phyloP scores from a whole-genome alignment of 768 basidiomycete species.

The Amanita muscaria region DNA sequence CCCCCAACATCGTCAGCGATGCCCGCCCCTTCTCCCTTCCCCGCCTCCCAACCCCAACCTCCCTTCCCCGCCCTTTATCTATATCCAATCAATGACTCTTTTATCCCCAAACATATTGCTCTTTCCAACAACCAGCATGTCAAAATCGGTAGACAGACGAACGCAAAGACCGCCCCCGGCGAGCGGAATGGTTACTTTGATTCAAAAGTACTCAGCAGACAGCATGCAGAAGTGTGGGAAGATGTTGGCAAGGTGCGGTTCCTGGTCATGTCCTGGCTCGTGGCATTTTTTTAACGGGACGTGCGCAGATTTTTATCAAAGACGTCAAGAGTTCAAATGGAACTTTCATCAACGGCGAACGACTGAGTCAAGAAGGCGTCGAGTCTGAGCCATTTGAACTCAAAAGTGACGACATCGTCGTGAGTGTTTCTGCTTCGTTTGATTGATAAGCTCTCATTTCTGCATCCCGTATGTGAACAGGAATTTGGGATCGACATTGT shows the following conservation, averaged over 20 bases:
- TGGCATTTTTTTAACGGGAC: slow-evolving; percentile 9
- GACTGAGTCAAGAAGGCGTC: slow-evolving; percentile 80
- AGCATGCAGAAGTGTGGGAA: slow-evolving; percentile 99
- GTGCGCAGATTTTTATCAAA: slow-evolving; percentile 83
- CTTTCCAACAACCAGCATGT: slow-evolving; percentile 58
- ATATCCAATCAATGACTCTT: slow-evolving; percentile 91
- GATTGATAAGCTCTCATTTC: too few species aligned
- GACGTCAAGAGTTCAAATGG: slow-evolving; percentile 98
- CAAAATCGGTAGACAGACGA: slow-evolving; percentile 94
- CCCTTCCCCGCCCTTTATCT: slow-evolving; percentile 50
- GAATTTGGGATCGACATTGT: slow-evolving; percentile 99
- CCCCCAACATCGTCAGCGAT: slow-evolving; percentile 15
- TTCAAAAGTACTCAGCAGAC: slow-evolving; percentile 84
- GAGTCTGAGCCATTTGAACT: slow-evolving; percentile 92
- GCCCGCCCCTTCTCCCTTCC: slow-evolving; percentile 19
- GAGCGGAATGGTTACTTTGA: slow-evolving; percentile 97
- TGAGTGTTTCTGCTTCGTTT: too few species aligned
- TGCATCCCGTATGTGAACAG: too few species aligned
- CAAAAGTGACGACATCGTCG: slow-evolving; percentile 92
- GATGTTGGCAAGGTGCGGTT: slow-evolving; percentile 68
- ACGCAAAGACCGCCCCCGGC: slow-evolving; percentile 86
- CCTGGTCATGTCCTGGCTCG: not conserved
- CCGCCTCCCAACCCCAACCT: slow-evolving; percentile 14
- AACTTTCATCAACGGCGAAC: slow-evolving; percentile 95
- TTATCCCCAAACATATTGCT: slow-evolving; percentile 90